Base-by-base conservation (phyloP, 2,329 filamentous ascomycete species). In the Bipolaris gigantea region DNA sequence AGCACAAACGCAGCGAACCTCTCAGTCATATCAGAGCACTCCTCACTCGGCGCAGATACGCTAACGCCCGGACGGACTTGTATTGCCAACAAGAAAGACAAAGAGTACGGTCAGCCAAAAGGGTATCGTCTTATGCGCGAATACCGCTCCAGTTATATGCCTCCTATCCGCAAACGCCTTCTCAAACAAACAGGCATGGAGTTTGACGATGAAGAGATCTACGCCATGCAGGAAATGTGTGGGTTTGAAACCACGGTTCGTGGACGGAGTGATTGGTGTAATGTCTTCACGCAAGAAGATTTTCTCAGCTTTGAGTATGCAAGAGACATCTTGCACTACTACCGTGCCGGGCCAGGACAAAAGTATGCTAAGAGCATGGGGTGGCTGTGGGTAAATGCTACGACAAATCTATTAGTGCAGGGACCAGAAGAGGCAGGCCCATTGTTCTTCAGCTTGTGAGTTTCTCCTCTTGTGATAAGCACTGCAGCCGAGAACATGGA, bases 201-300 rank as follows among this genome's bases (percentile, higher is more conserved):
- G 13, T 76, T 83, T 51, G 73, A 69, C 0, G 73, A 78, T 41
- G 62, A 73, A 3, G 82, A 85, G 49, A 67, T 85, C 34, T 85
- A 80, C 61, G 76, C 79, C 53, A 85, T 85, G 83, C 83, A 85
- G 65, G 82, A 85, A 60, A 79, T 85, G 74, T 85, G 83, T 63
- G 83, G 81, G 1, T 86, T 85, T 58, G 83, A 85, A 66, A 82
- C 75, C 0, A 77, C 81, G 2, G 79, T 79, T 0, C 76, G 79
- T 52, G 83, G 83, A 6, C 72, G 68, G 19, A 84, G 81, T 64
- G 75, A 76, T 5, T 85, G 83, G 83, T 85, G 83, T 58, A 69
- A 80, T 50, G 75, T 84, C 8, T 85, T 85, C 65, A 81, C 78
- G 0, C 72, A 74, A 30, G 69, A 79, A 1, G 83, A 85, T 42